These are phyloP conservation scores for Schizochytrium sp. DNA, from an alignment of 108 stramenopile genomes.

Conservation along the genomic window DNA sequence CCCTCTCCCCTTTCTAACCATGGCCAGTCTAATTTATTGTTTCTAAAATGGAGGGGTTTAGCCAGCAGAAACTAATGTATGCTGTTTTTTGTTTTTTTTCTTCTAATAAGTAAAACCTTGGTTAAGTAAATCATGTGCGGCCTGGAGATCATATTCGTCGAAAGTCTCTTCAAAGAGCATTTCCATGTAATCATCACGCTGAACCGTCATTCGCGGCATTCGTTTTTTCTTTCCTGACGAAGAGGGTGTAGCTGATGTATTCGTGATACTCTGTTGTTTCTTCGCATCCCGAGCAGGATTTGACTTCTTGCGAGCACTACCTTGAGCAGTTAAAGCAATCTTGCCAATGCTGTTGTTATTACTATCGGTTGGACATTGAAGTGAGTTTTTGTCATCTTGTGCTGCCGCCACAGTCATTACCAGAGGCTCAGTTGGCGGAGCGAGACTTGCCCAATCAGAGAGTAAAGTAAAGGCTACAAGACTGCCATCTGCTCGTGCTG, in stretches of 20 bases:
- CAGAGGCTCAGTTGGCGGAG: background rate
- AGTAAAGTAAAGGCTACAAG: conserved; percentile 31
- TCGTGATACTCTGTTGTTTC: background rate
- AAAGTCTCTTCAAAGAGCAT: conserved; percentile 57
- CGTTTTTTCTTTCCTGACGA: background rate
- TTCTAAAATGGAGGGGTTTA: too few species aligned
- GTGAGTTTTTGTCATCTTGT: background rate
- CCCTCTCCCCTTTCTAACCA: too few species aligned
- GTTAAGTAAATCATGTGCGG: conserved; percentile 38
- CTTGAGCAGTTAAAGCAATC: background rate
- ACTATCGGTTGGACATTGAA: background rate
- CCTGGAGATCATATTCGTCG: conserved; percentile 52
- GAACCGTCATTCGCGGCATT: background rate
- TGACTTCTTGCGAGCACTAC: background rate
- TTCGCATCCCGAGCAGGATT: background rate
- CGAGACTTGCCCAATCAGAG: background rate
- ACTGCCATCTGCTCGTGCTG: background rate
- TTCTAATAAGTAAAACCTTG: background rate
- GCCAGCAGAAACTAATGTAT: too few species aligned
- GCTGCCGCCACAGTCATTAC: background rate
- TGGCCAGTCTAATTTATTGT: too few species aligned
- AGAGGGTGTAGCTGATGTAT: background rate
- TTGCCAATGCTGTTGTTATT: background rate
- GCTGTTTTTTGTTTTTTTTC: background rate
- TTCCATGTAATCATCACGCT: background rate